Base-by-base conservation (phyloP, 1,284 basidiomycete species). In the Farysia itapuensis region DNA sequence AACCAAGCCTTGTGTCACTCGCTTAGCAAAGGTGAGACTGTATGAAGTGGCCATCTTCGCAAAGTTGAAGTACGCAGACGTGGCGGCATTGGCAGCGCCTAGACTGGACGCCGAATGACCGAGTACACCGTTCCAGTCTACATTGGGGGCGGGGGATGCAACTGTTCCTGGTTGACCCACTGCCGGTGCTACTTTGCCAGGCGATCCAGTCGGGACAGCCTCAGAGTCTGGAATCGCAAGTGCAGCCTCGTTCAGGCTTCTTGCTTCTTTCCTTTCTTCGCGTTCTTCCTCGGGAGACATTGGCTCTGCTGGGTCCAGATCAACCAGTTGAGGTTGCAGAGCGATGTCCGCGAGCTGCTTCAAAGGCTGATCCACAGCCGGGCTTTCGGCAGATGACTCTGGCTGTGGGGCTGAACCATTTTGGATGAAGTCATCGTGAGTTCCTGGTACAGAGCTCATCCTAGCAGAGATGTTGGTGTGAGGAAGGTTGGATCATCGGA, bases 1-100 rank as follows among this genome's bases (percentile, higher is more conserved):
- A 4, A 72, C 57, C 11, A 67, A 36, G 5, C 49, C 63, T 32
- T 70, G 67, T 0, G 67, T 70, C 28, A 70, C 37, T n/a, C 67
- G 44, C 43, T 68, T 67, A 15, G 70, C 70, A 4, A 72, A 28
- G 19, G 53, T 53, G 19, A 72, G 49, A 9, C 64, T 57, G 26
- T 68, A 65, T 1, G 57, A 34, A 12, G 70, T 70, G 24, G 50
- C 59, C 19, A 40, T 48, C 19, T 59, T 45, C 9, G 70, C 70
- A 16, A 67, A 57, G 15, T 41, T 38, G 38, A 70, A 72, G 33
- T 67, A 67, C 13, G 57, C 49, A 4, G 67, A 70, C 24, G 70
- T 54, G 16, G 65, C 70, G 2, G 65, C 43, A 38, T 47, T 66
- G 20, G 67, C 67, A 1, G 64, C 67, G 6, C 58, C 56, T 3